Base-by-base conservation (phyloP, 164 flowering plant genomes). In the Santalum album region DNA sequence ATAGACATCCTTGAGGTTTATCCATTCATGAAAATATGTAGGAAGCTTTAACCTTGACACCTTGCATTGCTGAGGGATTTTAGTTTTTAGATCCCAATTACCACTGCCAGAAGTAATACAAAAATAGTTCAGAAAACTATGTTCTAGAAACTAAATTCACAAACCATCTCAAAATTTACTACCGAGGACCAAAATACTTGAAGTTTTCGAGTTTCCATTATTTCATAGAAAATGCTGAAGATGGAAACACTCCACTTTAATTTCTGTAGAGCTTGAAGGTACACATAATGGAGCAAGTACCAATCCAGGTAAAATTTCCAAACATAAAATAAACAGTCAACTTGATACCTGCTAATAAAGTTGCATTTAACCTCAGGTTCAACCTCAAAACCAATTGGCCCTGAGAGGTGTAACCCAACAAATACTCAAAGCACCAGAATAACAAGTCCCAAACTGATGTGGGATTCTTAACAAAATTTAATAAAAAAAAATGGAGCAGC, bases 51-150 rank as follows among this genome's bases (percentile, higher is more conserved):
- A 70, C 45, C 67, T 63, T 12, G 95, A 72, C 50, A 77, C 90
- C 47, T 55, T 68, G 72, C 99, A 92, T 48, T 92, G 99, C 71
- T 83, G 76, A 63, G 99, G 99, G 24, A 92, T 57, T 73, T 92
- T 83, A 38, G 96, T 92, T 69, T 89, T 92, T 72, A 92, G 45
- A 72, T 92, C 96, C 99, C 99, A 92, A 60, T 92, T 89, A 25
- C 96, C 99, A 77, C 99, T 92, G 49, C 34, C n/a, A 57, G 18
- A 59, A 65, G 53, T 22, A 61, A 36, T 49, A 54, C 16, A 51
- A 61, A 54, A 19, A 55, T 23, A 59, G 55, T 25, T 67, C 51
- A 70, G 56, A 6, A 39, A 49, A 38, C 35, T n/a, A 3, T 15
- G 40, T 24, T 16, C 34, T n/a, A 35, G 18, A 35, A 35, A 35